Evolutionary conservation across 2,329 filamentous ascomycete species (phyloP).

Genomic region (Alternaria triticimaculans): DNA sequence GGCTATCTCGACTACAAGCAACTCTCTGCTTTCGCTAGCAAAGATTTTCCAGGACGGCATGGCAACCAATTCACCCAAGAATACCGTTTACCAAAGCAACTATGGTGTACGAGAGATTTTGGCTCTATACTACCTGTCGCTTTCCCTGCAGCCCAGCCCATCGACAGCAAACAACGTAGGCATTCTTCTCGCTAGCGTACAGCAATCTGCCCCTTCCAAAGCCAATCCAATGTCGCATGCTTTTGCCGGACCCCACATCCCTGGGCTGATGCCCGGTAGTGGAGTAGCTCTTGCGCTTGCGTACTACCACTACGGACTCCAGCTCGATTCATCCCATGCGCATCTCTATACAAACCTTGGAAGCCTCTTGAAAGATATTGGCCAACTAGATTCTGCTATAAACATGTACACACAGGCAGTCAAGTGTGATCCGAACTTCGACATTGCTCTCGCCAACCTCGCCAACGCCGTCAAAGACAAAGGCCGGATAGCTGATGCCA

Average conservation of each 20-base stretch:
- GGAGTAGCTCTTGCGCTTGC: slow-evolving; percentile 86
- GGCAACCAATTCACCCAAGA: slow-evolving; percentile 70
- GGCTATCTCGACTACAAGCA: slow-evolving; percentile 91
- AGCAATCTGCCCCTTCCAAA: slow-evolving; percentile 66
- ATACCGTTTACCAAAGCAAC: slow-evolving; percentile 63
- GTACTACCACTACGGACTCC: slow-evolving; percentile 94
- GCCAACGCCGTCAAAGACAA: slow-evolving; percentile 98
- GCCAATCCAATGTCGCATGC: slow-evolving; percentile 49
- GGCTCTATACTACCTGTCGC: slow-evolving; percentile 91
- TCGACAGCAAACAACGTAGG: slow-evolving; percentile 99
- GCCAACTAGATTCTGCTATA: slow-evolving; percentile 88
- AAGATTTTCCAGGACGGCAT: slow-evolving; percentile 98
- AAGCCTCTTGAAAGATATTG: slow-evolving; percentile 94
- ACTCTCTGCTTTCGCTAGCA: slow-evolving; percentile 89
- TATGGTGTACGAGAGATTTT: slow-evolving; percentile 90
- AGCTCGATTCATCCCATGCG: slow-evolving; percentile 85
- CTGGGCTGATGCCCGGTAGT: slow-evolving; percentile 83
- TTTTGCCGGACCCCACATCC: slow-evolving; percentile 59
- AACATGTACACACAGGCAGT: slow-evolving; percentile 98
- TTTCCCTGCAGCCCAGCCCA: slow-evolving; percentile 92
- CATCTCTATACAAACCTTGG: slow-evolving; percentile 97
- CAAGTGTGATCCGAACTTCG: slow-evolving; percentile 88
- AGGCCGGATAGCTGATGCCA: slow-evolving; percentile 89
- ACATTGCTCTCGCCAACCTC: slow-evolving; percentile 94
- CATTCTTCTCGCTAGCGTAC: slow-evolving; percentile 92